Base-by-base conservation (phyloP, 352 stramenopile genomes). In the Globisporangium okanoganense region DNA sequence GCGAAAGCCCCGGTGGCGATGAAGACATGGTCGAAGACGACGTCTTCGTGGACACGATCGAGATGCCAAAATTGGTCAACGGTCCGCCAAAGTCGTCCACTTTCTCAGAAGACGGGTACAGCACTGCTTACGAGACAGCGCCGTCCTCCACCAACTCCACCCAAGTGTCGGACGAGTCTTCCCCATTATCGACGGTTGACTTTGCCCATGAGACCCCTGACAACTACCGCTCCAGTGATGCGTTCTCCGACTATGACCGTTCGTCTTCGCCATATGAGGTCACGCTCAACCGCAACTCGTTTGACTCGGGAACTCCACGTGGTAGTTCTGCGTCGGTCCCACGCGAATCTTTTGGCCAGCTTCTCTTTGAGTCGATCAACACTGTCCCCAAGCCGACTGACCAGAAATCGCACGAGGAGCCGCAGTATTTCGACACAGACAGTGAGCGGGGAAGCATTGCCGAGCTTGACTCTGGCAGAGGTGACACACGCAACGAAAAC, bases 371-470 rank as follows among this genome's bases (percentile, higher is more conserved):
- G 22, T 43, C 61, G 27, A 66, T 66, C 44, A 66, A 61, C 20
- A 64, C 51, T 10, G 61, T 57, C 16, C 20, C 48, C 18, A 67
- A 63, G 40, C 10, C 29, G 41, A 43, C 56, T 3, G 35, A 36
- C 14, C 14, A 43, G 12, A 29, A 27, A 2, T 7, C 55, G 0
- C 27, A 50, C 5, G 62, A 63, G 2, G 49, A 63, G 29, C 48
- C 38, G n/a, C 62, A 67, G 20, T 62, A 62, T 33, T 67, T 63
- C 38, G 62, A 63, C 56, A 63, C 62, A 13, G 62, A 67, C 36
- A 67, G 54, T 44, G 62, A 67, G 18, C 48, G 62, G n/a, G 56
- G 38, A 6, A 67, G 56, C 12, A 36, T 50, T 7, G 62, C 41
- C 2, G 49, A 54, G 10, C 53, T 27, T 36, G 36, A 43, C n/a